Evolutionary conservation across 306 rosid species (phyloP).

Genomic region (Gillenia trifoliata): DNA sequence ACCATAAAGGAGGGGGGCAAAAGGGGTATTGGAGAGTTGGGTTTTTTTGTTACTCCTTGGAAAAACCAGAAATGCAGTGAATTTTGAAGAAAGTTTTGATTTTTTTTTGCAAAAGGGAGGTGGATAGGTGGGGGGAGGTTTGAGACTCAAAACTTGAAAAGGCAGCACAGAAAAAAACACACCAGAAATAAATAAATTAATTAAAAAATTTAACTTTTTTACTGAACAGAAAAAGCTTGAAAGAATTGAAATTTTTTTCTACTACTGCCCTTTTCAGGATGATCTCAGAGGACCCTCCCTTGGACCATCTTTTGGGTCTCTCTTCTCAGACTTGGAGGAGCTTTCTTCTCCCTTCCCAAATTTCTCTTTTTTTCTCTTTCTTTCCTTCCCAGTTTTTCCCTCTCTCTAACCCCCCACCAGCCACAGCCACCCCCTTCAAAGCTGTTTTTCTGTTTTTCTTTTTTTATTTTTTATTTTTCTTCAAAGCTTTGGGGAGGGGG

Average conservation of each 20-base stretch:
- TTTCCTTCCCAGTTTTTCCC: conserved; percentile 23
- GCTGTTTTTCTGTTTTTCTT: conserved; percentile 24
- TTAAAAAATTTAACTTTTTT: too few species aligned
- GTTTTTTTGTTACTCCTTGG: background rate
- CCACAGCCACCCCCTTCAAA: conserved; percentile 31
- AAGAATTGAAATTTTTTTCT: background rate
- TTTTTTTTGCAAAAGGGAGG: background rate
- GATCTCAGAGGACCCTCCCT: conserved; percentile 87
- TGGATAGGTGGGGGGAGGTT: conserved; percentile 29
- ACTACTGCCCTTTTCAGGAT: conserved; percentile 74
- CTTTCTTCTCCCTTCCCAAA: conserved; percentile 17
- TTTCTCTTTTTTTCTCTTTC: conserved; percentile 15
- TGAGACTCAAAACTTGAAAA: conserved; percentile 48
- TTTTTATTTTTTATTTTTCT: background rate
- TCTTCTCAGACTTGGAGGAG: conserved; percentile 15
- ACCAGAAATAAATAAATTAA: background rate
- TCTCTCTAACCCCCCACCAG: conserved; percentile 51
- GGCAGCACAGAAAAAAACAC: conserved; percentile 65
- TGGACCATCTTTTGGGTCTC: conserved; percentile 69
- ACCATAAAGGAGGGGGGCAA: conserved; percentile 38
- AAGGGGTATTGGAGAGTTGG: background rate
- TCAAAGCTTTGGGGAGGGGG: background rate
- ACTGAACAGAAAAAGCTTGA: background rate
- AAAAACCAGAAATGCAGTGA: background rate
- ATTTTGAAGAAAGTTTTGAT: conserved; percentile 12